These are phyloP conservation scores for Pugionium cornutum DNA, from an alignment of 345 rosid species.

Conservation along the genomic window DNA sequence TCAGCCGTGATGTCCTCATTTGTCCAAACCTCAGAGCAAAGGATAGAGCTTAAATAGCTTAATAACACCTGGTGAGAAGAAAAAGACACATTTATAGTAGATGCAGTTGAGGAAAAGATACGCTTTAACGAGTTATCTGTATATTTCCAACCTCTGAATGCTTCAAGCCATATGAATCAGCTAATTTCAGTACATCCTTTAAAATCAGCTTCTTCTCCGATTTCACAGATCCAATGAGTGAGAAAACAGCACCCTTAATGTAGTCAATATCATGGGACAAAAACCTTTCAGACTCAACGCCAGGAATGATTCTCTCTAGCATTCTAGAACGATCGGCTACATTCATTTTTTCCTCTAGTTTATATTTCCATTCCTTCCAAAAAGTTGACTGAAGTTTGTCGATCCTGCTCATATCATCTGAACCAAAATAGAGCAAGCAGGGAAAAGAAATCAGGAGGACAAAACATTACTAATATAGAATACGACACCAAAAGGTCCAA, in stretches of 20 bases:
- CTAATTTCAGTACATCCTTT: conserved; percentile 63
- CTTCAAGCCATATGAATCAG: conserved; percentile 61
- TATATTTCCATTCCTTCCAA: conserved; percentile 96
- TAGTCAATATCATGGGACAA: conserved; percentile 71
- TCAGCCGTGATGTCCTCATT: conserved; percentile 76
- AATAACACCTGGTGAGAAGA: conserved; percentile 61
- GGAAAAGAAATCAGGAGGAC: conserved; percentile 15
- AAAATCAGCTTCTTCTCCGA: conserved; percentile 75
- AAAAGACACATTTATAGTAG: conserved; percentile 15
- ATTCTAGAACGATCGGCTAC: conserved; percentile 77
- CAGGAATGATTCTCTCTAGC: conserved; percentile 81
- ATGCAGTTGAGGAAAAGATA: conserved; percentile 6
- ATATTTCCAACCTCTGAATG: conserved; percentile 59
- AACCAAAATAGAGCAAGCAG: conserved; percentile 29
- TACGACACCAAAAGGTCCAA: conserved; percentile 22
- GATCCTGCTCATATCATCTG: conserved; percentile 80
- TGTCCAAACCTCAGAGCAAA: conserved; percentile 78
- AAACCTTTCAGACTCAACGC: conserved; percentile 80
- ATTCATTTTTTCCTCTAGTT: conserved; percentile 79
- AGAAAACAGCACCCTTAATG: conserved; percentile 55
- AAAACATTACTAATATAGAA: conserved; percentile 14
- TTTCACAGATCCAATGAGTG: conserved; percentile 67
- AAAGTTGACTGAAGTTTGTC: conserved; percentile 82
- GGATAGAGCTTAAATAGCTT: conserved; percentile 59
- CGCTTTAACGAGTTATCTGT: conserved; percentile 6